phyloP scores from a whole-genome alignment of 257 asterid genomes.

The Solanum verrucosum region DNA sequence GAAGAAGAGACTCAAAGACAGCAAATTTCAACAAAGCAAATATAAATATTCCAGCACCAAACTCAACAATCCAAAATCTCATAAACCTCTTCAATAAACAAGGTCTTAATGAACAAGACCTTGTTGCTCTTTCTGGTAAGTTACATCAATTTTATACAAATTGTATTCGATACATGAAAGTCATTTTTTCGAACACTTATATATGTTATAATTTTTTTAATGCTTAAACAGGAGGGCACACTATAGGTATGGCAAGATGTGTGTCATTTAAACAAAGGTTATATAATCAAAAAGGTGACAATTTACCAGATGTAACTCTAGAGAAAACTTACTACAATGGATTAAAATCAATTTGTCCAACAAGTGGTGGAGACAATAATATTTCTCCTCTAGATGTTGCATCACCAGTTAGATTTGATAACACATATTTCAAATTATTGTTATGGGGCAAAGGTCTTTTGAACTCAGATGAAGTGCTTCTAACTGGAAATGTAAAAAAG shows the following conservation, averaged over 20 bases:
- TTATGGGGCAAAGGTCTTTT: slow-evolving; percentile 60
- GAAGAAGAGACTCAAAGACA: slow-evolving; percentile 65
- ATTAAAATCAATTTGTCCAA: slow-evolving; percentile 49
- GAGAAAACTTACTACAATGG: slow-evolving; percentile 44
- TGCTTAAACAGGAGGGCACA: slow-evolving; percentile 49
- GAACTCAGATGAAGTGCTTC: slow-evolving; percentile 54
- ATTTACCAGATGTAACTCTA: slow-evolving; percentile 47
- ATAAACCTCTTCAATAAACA: slow-evolving; percentile 36
- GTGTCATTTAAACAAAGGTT: slow-evolving; percentile 56
- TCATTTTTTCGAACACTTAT: background rate
- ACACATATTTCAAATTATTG: slow-evolving; percentile 57
- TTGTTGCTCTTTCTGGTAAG: slow-evolving; percentile 71
- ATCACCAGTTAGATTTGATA: slow-evolving; percentile 65
- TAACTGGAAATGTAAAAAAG: slow-evolving; percentile 34
- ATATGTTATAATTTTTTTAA: background rate
- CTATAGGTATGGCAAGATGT: slow-evolving; percentile 73
- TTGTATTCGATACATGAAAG: background rate
- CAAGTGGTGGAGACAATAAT: slow-evolving; percentile 59
- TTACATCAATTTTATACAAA: background rate
- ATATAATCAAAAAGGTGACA: slow-evolving; percentile 62
- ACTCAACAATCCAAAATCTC: slow-evolving; percentile 60
- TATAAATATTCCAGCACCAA: slow-evolving; percentile 59
- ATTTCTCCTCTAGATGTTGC: slow-evolving; percentile 56
- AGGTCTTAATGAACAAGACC: slow-evolving; percentile 57
- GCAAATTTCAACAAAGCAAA: slow-evolving; percentile 46